phyloP scores from a whole-genome alignment of 208 protist genomes.

The Leishmania turanica region DNA sequence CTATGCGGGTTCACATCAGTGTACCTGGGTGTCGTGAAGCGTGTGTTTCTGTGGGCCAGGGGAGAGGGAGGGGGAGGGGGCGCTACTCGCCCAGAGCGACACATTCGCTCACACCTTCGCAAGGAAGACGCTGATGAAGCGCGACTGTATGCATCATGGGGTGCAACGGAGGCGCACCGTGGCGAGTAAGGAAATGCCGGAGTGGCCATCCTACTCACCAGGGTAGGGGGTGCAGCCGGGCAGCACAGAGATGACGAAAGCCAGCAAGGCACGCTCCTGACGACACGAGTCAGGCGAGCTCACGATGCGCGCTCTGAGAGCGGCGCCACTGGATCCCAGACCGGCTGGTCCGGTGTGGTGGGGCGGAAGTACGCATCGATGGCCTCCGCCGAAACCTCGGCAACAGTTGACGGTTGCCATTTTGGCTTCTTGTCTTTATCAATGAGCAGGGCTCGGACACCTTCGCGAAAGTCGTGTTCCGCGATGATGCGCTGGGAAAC shows the following conservation, averaged over 20 bases:
- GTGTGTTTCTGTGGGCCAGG: not conserved
- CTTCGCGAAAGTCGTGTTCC: conserved; percentile 71
- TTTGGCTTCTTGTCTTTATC: conserved; percentile 83
- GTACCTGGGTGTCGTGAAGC: not conserved
- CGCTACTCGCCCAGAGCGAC: not conserved
- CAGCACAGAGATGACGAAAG: not conserved
- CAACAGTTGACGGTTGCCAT: conserved; percentile 65
- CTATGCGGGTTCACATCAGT: not conserved
- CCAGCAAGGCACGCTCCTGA: not conserved
- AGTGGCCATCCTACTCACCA: not conserved
- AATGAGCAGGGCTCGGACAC: conserved; percentile 80
- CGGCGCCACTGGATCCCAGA: conserved; percentile 52
- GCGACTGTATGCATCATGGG: not conserved
- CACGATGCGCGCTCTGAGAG: conserved; percentile 9
- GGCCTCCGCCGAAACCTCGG: conserved; percentile 44
- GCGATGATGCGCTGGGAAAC: conserved; percentile 41
- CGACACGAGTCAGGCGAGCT: not conserved
- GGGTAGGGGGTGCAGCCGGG: not conserved
- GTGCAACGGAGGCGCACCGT: not conserved
- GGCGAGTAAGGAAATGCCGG: not conserved
- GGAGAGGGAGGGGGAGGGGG: too few species aligned
- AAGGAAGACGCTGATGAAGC: not conserved
- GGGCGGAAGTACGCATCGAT: conserved; percentile 42
- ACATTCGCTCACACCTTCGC: not conserved
- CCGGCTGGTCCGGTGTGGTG: conserved; percentile 22